These are phyloP conservation scores for Oryza coarctata DNA, from an alignment of 176 grass and related monocot genomes.

Conservation along the genomic window DNA sequence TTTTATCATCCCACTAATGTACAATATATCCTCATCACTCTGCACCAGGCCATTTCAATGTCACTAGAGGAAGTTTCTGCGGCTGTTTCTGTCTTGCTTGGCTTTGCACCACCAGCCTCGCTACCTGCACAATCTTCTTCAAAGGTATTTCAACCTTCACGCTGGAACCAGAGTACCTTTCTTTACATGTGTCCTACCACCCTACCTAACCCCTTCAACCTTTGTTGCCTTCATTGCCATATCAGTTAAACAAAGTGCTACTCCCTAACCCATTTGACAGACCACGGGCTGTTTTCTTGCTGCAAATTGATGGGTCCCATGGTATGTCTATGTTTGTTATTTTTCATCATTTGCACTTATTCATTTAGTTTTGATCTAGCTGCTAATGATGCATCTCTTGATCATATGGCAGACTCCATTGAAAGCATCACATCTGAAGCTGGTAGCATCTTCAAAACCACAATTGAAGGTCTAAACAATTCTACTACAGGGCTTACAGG, in stretches of 20 bases:
- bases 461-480: slow-evolving; percentile 51
- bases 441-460: slow-evolving; percentile 52
- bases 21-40: neutral
- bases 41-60: slow-evolving; percentile 55
- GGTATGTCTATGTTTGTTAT: slow-evolving; percentile 41
- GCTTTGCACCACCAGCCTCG: slow-evolving; percentile 65
- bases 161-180: neutral
- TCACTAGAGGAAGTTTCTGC: slow-evolving; percentile 72
- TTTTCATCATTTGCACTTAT: neutral
- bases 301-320: slow-evolving; percentile 65
- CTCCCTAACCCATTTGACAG: slow-evolving; percentile 79
- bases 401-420: slow-evolving; percentile 25
- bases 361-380: slow-evolving; percentile 11
- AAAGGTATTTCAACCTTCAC: slow-evolving; percentile 48
- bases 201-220: slow-evolving; percentile 20
- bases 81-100: slow-evolving; percentile 79
- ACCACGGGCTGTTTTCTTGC: slow-evolving; percentile 70
- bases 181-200: slow-evolving; percentile 5
- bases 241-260: slow-evolving; percentile 84
- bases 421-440: slow-evolving; percentile 51
- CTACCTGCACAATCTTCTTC: slow-evolving; percentile 57
- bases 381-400: slow-evolving; percentile 25
- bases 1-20: neutral
- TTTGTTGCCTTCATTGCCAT: slow-evolving; percentile 30
- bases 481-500: slow-evolving; percentile 67